Evolutionary conservation across 768 basidiomycete species (phyloP), one percentile per base, ranked within the genome.

Genomic region (Termitomyces sp.): DNA sequence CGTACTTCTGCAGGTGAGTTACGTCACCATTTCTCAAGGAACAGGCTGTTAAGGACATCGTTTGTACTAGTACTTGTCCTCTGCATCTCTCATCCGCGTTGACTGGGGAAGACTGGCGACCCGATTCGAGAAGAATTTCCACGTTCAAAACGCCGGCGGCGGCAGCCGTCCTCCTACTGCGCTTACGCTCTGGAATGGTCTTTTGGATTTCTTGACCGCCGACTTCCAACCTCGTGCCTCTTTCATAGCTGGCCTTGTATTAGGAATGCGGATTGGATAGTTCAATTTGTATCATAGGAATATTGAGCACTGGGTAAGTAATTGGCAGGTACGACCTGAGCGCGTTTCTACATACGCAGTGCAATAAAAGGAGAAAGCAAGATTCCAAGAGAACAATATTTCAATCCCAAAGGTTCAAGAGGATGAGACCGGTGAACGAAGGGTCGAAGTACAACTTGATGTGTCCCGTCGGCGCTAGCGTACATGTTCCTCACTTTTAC

Each of bases 171-270:
- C 91, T 3, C 88, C 90, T 1, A 91, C 82, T 3, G 69, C 91
- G 53, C 67, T 68, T 19, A 80, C 84, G 2, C 65, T 89, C 26
- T 91, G 88, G 81, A 77, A 67, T 40, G 85, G 85, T 80, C 62
- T 86, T 23, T 69, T 89, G 23, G 76, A 91, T 70, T 97, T 98
- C 73, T 72, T 98, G 69, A 91, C 89, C 0, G 90, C 94, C 7
- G 92, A 97, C 67, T 95, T 98, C 71, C 95, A 94, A 66, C 89
- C 87, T 44, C 75, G 94, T 59, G 94, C 94, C 1, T 86, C 89
- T 14, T 97, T 97, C 71, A 64, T 94, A 35, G 92, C 85, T 4
- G 95, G 95, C 9, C 77, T 97, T 56, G 79, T 75, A 1, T 73
- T 98, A 30, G 95, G 95, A 10, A 63, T 98, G 49, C 78, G 94